Evolutionary conservation across 1,284 basidiomycete genomes (phyloP), one percentile per base, ranked within the genome.

Genomic region (Phellinidium pouzarii): DNA sequence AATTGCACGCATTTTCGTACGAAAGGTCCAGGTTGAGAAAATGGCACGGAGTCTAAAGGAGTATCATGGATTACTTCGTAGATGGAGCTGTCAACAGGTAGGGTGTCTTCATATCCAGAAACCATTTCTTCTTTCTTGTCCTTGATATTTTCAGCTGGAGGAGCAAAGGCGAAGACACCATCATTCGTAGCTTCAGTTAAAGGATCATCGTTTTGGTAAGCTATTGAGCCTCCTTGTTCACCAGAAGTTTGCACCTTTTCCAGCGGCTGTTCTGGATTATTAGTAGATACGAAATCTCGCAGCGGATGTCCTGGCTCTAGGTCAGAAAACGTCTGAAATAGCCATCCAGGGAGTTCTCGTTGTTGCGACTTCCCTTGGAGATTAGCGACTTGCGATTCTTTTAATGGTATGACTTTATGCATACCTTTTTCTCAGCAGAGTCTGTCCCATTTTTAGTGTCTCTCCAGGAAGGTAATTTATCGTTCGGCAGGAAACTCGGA

Each of bases 261-360:
- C 29, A 29, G 23, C 44, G 17, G 12, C 6, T 8, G 11, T 20
- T 40, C 8, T 29, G 23, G 49, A 60, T 29, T 26, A 7, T 49
- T 25, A 2, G 17, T 53, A 7, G 34, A 29, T 49, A 77, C 58
- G 34, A 78, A 64, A 22, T 62, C 61, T 44, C 74, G 71, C 11
- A 80, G 65, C 29, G 78, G 78, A 59, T 79, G 73, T 8, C 61
- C 58, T 2, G 64, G 50, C 46, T 71, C 66, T 23, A 80, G 62
- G 17, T 62, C 64, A 12, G 64, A 66, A 37, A 79, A 68, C 4
- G 77, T 73, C 44, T 62, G 55, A 23, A 65, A 65, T 12, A 80
- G 70, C 78, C 79, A 79, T 41, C 61, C 51, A 3, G 78, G 78
- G 44, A 78, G 64, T 9, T 63, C 59, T 31, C 34, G 29, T 43